phyloP scores from a whole-genome alignment of 768 basidiomycete genomes.

The Kwoniella sp. region DNA sequence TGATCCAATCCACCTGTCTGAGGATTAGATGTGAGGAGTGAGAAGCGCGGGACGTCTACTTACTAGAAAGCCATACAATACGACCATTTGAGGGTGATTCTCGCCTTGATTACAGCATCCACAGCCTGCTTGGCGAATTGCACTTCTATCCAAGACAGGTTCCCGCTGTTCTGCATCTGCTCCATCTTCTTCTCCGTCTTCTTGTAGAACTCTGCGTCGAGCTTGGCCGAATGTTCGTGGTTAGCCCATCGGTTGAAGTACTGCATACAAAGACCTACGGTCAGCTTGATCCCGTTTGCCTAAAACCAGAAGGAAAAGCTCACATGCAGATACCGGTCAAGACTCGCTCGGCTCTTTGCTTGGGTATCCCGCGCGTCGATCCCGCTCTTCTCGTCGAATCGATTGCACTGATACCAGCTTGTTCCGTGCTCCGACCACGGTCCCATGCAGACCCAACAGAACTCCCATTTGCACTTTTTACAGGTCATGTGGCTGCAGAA shows the following conservation, averaged over 20 bases:
- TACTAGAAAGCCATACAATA: constrained; percentile 97
- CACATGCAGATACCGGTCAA: constrained; percentile 95
- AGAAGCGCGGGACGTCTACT: constrained; percentile 24
- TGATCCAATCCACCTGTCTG: constrained; percentile 11
- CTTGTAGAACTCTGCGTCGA: constrained; percentile 84
- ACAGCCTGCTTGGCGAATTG: constrained; percentile 99
- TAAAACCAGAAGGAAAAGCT: constrained; percentile 51
- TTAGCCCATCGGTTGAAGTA: constrained; percentile 99
- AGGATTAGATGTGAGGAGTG: neutral
- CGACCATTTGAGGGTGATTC: constrained; percentile 97
- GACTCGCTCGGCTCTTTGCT: constrained; percentile 80
- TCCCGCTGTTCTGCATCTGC: constrained; percentile 92
- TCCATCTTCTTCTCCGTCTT: constrained; percentile 99
- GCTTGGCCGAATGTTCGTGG: constrained; percentile 98
- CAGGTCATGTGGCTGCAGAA: constrained; percentile 92
- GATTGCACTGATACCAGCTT: constrained; percentile 96
- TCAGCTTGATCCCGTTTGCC: neutral
- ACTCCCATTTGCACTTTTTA: constrained; percentile 93
- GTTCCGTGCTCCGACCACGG: constrained; percentile 98
- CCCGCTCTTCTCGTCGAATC: constrained; percentile 87
- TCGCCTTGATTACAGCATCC: constrained; percentile 82
- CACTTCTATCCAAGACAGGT: constrained; percentile 95
- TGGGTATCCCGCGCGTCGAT: constrained; percentile 89
- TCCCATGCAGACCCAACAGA: constrained; percentile 99
- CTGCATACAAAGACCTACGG: constrained; percentile 58